Conservation (phyloP, 352 stramenopile species). For the Lagenidium sp. region DNA sequence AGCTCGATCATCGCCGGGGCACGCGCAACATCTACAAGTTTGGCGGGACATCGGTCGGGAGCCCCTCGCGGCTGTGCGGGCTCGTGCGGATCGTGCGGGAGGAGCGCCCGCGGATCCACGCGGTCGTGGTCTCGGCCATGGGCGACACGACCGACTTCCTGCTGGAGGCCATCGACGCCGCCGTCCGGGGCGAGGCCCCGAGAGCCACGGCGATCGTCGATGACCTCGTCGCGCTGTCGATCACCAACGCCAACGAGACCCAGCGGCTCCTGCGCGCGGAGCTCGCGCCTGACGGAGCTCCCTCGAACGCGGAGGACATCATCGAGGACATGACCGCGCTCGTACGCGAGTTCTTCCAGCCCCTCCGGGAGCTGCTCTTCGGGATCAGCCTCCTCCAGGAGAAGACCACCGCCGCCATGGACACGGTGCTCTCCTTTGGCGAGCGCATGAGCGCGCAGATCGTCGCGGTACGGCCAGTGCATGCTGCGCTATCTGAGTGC, state of each 20-base stretch:
- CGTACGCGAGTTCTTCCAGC: constrained; percentile 56
- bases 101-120: constrained; percentile 44
- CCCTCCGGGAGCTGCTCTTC: constrained; percentile 64
- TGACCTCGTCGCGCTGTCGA: constrained; percentile 40
- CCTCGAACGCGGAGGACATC: constrained; percentile 6
- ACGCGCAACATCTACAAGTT: constrained; percentile 82
- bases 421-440: constrained; percentile 73
- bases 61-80: constrained; percentile 41
- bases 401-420: constrained; percentile 51
- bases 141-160: constrained; percentile 70
- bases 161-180: constrained; percentile 51
- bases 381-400: constrained; percentile 72
- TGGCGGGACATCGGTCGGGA: constrained; percentile 68
- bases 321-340: constrained; percentile 47
- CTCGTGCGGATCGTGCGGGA: constrained; percentile 58
- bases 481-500: not conserved
- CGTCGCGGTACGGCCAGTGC: constrained; percentile 28
- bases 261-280: constrained; percentile 26
- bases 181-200: constrained; percentile 38
- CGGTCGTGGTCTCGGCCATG: constrained; percentile 75
- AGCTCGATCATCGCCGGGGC: constrained; percentile 43
- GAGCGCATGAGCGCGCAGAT: constrained; percentile 71
- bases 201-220: constrained; percentile 42
- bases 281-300: not conserved
- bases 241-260: constrained; percentile 64